Base-by-base conservation (phyloP, 441 rosid species). In the Syzygium syzygioides region DNA sequence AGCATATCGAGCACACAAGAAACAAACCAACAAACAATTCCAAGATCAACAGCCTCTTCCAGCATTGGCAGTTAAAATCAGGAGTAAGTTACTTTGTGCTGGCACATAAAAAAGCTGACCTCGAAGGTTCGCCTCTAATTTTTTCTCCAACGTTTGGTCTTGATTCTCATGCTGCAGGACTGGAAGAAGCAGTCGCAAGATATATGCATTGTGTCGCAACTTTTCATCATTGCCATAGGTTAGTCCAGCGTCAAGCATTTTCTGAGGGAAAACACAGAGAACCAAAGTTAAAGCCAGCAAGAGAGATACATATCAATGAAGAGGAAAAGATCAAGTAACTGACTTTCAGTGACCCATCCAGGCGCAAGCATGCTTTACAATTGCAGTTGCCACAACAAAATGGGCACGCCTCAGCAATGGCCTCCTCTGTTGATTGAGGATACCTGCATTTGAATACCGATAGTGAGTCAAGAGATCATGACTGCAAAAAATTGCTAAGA, bases 351-450 rank as follows among this genome's bases (percentile, higher is more conserved):
- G 87, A 84, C 89, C 87, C 86, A 59, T 91, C 91, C 91, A 92
- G 90, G 90, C 90, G 92, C 80, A 93, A 92, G 92, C 94, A 93
- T 34, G 89, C 87, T 89, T 93, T 91, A 90, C 94, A 93, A 90
- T 93, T 93, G 89, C 94, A 93, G 89, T 89, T 90, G 88, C 92
- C 91, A 68, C 86, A 83, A 89, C 94, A 93, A 90, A 93, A 93
- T 53, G 94, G 93, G 86, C 94, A 93, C 10, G 88, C 90, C 57
- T 76, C 68, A 68, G 60, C 90, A 66, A 92, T 28, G 20, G 88
- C 90, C 87, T 93, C 91, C 88, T 91, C 90, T 89, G 89, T 90
- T 91, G 86, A 90, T 80, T 85, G 92, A 12, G 94, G 92, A 86
- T 93, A 93, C 94, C 94, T 93, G 76, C 89, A 87, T 64, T 45